Evolutionary conservation across 2,329 filamentous ascomycete species (phyloP), one percentile per base, ranked within the genome.

Genomic region (Epichloe gansuensis): DNA sequence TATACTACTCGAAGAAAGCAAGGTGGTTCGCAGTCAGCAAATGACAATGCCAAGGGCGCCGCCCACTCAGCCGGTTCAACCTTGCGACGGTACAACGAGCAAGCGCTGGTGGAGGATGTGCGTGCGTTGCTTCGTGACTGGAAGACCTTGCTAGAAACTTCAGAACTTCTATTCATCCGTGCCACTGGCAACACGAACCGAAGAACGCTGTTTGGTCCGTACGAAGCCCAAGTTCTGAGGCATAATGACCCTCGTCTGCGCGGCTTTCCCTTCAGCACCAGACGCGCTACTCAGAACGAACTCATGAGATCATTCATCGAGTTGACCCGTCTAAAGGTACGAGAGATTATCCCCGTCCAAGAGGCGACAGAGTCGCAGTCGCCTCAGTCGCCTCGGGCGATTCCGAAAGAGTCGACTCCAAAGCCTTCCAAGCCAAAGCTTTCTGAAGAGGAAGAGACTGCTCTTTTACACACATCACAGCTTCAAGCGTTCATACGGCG

Each of bases 1-100:
- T 98, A 98, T 64, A 98, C 94, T 0, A 98, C 93, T 5, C 78
- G 93, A 57, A 80, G 93, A 58, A 98, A 98, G 66, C 93, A 98
- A 67, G 93, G 93, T 74, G 93, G 94, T 42, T 84, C 89, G 11
- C 93, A 98, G 66, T 94, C 90, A 3, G 85, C 91, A 31, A 97
- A 89, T 65, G 93, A 98, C 66, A 86, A 88, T 55, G 81, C 90
- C n/a, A 95, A 95, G 64, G 91, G 93, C 13, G 84, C 85, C 46
- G 93, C 93, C 0, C 89, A 97, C 68, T 97, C 93, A 4, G 94
- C 90, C 7, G 93, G 94, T 65, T 87, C 93, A 1, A 87, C 82
- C 44, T 72, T 98, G 53, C 84, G 93, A 70, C 80, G 93, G 21
- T 95, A 97, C 68, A 98, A 98, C 63, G 94, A 98, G 68, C 84